These are phyloP conservation scores for Jamesozyma jinghongensis DNA, from an alignment of 805 yeast species.

Conservation along the genomic window DNA sequence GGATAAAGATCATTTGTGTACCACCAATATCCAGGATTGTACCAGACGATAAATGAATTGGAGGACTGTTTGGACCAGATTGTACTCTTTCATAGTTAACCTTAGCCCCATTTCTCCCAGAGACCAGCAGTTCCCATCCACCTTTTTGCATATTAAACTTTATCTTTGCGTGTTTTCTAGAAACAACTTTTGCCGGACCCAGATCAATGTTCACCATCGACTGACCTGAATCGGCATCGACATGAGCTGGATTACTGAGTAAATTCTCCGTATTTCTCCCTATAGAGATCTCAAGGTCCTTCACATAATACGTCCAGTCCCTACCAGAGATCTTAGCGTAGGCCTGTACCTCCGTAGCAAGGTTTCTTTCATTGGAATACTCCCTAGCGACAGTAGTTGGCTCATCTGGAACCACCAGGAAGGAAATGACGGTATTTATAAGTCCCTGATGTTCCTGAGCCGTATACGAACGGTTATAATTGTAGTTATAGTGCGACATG, in stretches of 20 bases:
- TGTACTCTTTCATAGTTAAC: conserved; percentile 53
- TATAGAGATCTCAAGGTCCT: conserved; percentile 60
- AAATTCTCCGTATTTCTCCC: conserved; percentile 66
- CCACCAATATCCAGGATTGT: conserved; percentile 91
- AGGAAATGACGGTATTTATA: conserved; percentile 65
- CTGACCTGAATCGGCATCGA: neutral
- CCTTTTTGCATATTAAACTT: conserved; percentile 65
- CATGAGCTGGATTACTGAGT: neutral
- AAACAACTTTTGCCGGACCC: conserved; percentile 96
- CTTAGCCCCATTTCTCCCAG: conserved; percentile 90
- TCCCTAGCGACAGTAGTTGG: conserved; percentile 63
- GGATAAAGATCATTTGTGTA: conserved; percentile 96
- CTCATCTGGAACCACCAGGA: conserved; percentile 62
- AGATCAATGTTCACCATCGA: conserved; percentile 57
- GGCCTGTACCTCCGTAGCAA: conserved; percentile 78
- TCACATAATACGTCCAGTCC: conserved; percentile 91
- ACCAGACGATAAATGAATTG: conserved; percentile 69
- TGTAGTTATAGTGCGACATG: conserved; percentile 3
- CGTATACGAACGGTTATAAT: conserved; percentile 6
- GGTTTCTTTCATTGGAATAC: conserved; percentile 63
- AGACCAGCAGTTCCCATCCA: conserved; percentile 75
- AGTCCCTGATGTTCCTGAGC: conserved; percentile 39
- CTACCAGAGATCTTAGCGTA: conserved; percentile 92
- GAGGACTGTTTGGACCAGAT: conserved; percentile 37
- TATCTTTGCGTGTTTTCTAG: conserved; percentile 81